Conservation (phyloP, 1,284 basidiomycete species). For the Melampsora larici-populina region DNA sequence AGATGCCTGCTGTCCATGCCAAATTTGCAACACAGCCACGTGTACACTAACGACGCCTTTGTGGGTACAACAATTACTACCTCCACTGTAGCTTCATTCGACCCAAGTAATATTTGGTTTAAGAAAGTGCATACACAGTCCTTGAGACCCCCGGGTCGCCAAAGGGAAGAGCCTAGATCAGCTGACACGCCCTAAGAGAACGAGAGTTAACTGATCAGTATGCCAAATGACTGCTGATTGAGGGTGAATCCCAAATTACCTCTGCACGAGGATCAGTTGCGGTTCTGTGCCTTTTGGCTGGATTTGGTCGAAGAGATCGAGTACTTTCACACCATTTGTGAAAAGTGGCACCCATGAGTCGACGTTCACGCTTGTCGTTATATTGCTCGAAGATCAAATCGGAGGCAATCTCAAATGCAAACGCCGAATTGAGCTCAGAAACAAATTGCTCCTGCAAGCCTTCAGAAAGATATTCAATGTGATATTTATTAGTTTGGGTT, state of each 20-base stretch:
- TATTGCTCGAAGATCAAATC: slow-evolving; percentile 6
- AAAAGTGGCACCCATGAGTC: slow-evolving; percentile 18
- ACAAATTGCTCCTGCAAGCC: slow-evolving; percentile 15
- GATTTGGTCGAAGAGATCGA: slow-evolving; percentile 26
- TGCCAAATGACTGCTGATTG: too few relatives aligned
- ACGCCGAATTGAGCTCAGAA: slow-evolving; percentile 7
- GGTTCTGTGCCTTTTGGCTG: not conserved
- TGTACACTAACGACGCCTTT: not conserved
- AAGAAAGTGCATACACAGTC: slow-evolving; percentile 22
- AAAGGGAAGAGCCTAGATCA: slow-evolving; percentile 17
- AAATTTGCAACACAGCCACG: slow-evolving; percentile 43
- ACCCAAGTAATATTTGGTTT: slow-evolving; percentile 2
- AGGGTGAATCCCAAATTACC: too few relatives aligned
- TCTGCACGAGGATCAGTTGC: not conserved
- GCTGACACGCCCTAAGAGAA: not conserved
- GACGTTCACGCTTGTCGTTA: slow-evolving; percentile 5
- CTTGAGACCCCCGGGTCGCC: slow-evolving; percentile 27
- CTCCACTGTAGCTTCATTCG: not conserved
- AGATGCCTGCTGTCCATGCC: slow-evolving; percentile 8
- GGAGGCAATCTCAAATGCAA: slow-evolving; percentile 24
- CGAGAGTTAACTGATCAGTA: too few relatives aligned
- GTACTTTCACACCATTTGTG: slow-evolving; percentile 24
- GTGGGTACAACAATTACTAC: slow-evolving; percentile 24
- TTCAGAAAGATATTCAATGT: slow-evolving; percentile 13
- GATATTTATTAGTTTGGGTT: slow-evolving; percentile 4